Conservation (phyloP, 2,329 filamentous ascomycete genomes). For the Monosporascus sp. region DNA sequence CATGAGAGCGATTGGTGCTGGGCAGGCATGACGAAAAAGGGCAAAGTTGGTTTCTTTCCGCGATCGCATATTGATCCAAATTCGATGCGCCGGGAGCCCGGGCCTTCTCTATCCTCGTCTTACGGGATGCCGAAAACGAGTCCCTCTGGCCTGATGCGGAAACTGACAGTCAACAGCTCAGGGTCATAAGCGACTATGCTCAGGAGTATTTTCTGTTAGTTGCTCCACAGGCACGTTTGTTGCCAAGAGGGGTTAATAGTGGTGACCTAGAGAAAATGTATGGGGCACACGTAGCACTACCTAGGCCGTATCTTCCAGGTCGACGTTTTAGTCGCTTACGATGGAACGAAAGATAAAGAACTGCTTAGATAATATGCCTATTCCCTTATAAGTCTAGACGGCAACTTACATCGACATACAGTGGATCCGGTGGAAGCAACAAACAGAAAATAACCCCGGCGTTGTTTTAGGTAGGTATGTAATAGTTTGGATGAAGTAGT, state of each 20-base stretch:
- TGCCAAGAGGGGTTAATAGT: too few species aligned
- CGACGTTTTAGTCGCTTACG: too few species aligned
- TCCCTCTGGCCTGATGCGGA: not conserved
- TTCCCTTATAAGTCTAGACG: too few species aligned
- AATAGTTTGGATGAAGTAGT: not conserved
- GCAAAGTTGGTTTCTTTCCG: constrained; percentile 50
- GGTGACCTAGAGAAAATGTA: too few species aligned
- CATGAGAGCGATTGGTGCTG: constrained; percentile 51
- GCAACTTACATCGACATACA: not conserved
- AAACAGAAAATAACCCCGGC: too few species aligned
- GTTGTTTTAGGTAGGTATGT: not conserved
- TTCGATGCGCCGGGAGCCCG: constrained; percentile 35
- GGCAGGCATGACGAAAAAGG: constrained; percentile 47
- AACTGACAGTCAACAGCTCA: not conserved
- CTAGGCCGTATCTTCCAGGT: too few species aligned
- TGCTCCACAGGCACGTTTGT: too few species aligned
- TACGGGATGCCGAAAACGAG: not conserved
- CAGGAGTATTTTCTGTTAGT: not conserved
- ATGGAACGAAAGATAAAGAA: too few species aligned
- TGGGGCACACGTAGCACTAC: too few species aligned
- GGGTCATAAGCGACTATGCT: not conserved
- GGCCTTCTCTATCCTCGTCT: not conserved
- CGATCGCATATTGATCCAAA: constrained; percentile 42
- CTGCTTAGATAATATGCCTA: too few species aligned
- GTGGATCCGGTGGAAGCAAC: too few species aligned